Evolutionary conservation across 192 early-diverging fungal species (phyloP), one percentile per base, ranked within the genome.

Genomic region (Phycomyces nitens): DNA sequence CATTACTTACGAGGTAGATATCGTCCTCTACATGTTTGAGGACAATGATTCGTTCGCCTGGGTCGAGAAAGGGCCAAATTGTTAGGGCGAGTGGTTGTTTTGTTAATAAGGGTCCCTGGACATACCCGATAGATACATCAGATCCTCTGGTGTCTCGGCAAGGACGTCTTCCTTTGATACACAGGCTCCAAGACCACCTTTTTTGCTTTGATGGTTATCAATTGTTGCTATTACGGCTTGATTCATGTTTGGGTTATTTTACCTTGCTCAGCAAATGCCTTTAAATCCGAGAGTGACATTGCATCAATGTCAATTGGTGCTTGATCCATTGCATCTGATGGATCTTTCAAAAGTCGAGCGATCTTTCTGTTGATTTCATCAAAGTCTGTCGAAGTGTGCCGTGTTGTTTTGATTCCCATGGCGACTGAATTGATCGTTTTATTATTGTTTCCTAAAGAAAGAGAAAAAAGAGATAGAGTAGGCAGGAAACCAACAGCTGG

Each of bases 71-170:
- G 12, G 16, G 39, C 51, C 39, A 39, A 39, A 55, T 20, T 51
- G 26, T 40, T 9, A 53, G 21, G 21, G n/a, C 53, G 52, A 34
- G 38, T 23, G 8, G 20, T 23, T 34, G 43, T 44, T 44, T 53
- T 27, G 16, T 58, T 7, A 16, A 29, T 21, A 53, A 15, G 1
- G 52, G 34, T 39, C 9, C 6, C 10, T 66, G 11, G 52, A 42
- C 18, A 23, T 67, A 77, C 75, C 77, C n/a, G 67, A 60, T 16
- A 77, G 60, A 53, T 70, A 79, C 77, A 79, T 79, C 20, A 79
- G 58, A 57, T 79, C 77, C 47, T 73, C 75, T 27, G 73, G 63
- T 38, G 68, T 64, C 38, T 67, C 53, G 14, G 77, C 77, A 18
- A 71, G 29, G 1, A 69, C 63, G 57, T 79, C 77, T 34, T 63